phyloP scores from a whole-genome alignment of 108 stramenopile species.

The Craspedostauros australis region DNA sequence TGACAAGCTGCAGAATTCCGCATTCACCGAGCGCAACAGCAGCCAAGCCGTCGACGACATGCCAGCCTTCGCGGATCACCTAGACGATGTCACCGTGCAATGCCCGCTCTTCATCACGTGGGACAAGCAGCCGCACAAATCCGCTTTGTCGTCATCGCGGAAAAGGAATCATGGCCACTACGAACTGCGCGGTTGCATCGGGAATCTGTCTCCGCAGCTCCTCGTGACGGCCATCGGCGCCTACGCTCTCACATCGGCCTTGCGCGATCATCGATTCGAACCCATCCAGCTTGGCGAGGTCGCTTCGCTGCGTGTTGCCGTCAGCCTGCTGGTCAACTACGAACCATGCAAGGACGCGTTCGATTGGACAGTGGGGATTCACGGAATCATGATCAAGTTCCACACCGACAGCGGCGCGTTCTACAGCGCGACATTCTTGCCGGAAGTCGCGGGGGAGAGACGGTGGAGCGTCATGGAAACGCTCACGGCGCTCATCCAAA shows the following conservation, averaged over 20 bases:
- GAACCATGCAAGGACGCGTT: slow-evolving; percentile 49
- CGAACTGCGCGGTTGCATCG: slow-evolving; percentile 72
- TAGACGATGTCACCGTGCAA: slow-evolving; percentile 29
- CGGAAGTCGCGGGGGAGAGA: slow-evolving; percentile 72
- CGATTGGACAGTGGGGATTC: slow-evolving; percentile 74
- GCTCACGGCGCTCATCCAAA: slow-evolving; percentile 51
- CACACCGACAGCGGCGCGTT: not conserved
- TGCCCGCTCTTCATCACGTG: slow-evolving; percentile 81
- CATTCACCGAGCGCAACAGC: too few species aligned
- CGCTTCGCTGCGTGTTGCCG: slow-evolving; percentile 48
- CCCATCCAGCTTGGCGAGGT: slow-evolving; percentile 54
- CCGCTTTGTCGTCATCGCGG: slow-evolving; percentile 19
- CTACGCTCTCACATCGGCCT: slow-evolving; percentile 57
- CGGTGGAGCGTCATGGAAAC: slow-evolving; percentile 49
- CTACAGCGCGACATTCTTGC: slow-evolving; percentile 64
- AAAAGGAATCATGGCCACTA: slow-evolving; percentile 3
- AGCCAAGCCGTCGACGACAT: not conserved
- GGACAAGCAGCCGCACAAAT: slow-evolving; percentile 40
- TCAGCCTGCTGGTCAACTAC: slow-evolving; percentile 65
- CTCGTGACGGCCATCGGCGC: slow-evolving; percentile 45
- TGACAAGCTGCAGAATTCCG: slow-evolving; percentile 24
- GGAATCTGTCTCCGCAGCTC: slow-evolving; percentile 43
- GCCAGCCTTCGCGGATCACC: slow-evolving; percentile 14
- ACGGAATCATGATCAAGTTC: slow-evolving; percentile 73
- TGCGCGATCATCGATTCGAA: slow-evolving; percentile 61